Base-by-base conservation (phyloP, 2,329 filamentous ascomycete genomes). In the Exophiala spinifera region DNA sequence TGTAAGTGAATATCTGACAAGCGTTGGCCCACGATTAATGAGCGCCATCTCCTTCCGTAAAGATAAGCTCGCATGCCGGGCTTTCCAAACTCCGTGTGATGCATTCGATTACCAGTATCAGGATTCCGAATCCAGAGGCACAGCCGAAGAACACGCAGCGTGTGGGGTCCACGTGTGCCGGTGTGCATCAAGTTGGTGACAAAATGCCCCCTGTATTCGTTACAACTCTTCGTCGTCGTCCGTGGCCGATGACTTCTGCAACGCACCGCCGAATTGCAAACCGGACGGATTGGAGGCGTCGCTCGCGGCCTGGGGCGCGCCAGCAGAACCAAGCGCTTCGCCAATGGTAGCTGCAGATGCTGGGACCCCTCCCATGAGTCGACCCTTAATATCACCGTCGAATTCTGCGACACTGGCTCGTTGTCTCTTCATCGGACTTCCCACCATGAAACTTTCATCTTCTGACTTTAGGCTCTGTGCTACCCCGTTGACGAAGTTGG, bases 381-480 rank as follows among this genome's bases (percentile, higher is more conserved):
- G 67, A 53, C 67, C 68, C 37, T 71, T 67, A 45, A 76, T 60
- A 5, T 69, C 66, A 37, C 70, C 67, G 45, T 76, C 73, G 13
- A 72, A 67, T 23, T 69, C 69, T 10, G 73, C 74, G 17, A 76
- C 70, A 53, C 73, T 75, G 2, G 74, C 72, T 31, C 74, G 68
- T 47, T 76, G 73, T 63, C 75, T 74, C 61, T 77, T 77, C 60
- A 77, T 59, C 0, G 74, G 74, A 57, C 74, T 77, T 6, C 74
- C 74, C 3, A 76, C 59, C 53, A 59, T 54, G 46, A 73, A 73
- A 50, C 55, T 55, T 20, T 60, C 61, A 7, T 67, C 68, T 31
- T 66, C 68, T 42, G 70, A 69, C 21, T 67, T 55, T 2, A 64
- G 39, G 21, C 57, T 61, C 19, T 58, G 39, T 46, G 51, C 14